Conservation (phyloP, 305 asterid species). For the Rubia balearica region DNA sequence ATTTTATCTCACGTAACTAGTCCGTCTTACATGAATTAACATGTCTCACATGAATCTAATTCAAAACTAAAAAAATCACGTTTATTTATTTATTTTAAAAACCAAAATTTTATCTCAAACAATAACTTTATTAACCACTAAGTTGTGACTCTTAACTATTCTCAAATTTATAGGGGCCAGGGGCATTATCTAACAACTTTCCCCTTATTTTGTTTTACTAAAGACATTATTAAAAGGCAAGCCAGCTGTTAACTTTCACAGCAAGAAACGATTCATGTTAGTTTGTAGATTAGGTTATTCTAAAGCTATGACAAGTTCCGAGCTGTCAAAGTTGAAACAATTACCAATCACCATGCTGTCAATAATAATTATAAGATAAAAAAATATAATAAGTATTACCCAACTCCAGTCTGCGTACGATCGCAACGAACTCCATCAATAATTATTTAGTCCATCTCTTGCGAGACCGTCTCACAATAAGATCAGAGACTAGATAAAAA, state of each 20-base stretch:
- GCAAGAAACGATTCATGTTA: conserved; percentile 14
- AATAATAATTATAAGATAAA: not conserved
- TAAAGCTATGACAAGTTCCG: conserved; percentile 7
- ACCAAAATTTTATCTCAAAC: no score
- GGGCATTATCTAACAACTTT: not conserved
- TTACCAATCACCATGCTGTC: conserved; percentile 10
- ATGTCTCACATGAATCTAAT: no score
- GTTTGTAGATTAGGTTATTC: conserved; percentile 2
- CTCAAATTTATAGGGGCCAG: not conserved
- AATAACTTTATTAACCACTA: no score
- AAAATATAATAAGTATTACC: not conserved
- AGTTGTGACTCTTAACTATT: not conserved
- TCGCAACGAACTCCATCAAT: conserved; percentile 25
- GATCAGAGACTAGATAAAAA: no score
- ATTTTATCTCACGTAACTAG: no score
- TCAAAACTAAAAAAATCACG: no score
- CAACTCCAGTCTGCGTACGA: conserved; percentile 33
- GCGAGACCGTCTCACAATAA: no score
- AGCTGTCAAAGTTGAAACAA: conserved; percentile 23
- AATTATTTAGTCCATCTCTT: no score
- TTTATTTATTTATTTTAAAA: no score
- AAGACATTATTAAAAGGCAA: not conserved
- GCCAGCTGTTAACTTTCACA: conserved; percentile 13
- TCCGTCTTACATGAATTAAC: no score
- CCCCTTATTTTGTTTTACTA: not conserved